Evolutionary conservation across 148 eudicot species (phyloP), one percentile per base, ranked within the genome.

Genomic region (Silene uniflora): DNA sequence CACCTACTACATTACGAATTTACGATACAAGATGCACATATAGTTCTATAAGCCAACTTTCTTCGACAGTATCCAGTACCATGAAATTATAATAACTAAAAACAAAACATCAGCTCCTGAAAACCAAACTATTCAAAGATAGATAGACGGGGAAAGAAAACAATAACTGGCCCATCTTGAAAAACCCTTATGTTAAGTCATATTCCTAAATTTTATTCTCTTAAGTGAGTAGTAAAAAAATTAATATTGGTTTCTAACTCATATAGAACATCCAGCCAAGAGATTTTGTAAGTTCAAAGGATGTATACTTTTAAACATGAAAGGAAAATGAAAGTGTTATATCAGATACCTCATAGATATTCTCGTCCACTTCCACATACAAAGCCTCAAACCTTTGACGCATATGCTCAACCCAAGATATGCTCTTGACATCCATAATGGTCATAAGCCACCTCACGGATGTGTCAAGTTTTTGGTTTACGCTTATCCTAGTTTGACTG

Each of bases 291-390:
- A 19, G 14, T 56, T 16, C 32, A 55, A 21, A 11, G 13, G 1
- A 21, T 68, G 4, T 10, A 21, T 49, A 19, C 69, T 61, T 52
- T 14, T 25, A 47, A 25, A n/a, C 21, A 6, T 14, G 12, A 73
- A 67, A 4, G 13, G 22, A 56, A 56, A 67, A 22, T 17, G 27
- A 59, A 73, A 14, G 47, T 22, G 47, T 55, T 68, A 0, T 5
- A 42, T 61, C 13, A 22, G 11, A 76, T 89, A 92, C 97, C 95
- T 92, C 78, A 65, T 75, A 87, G 76, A 93, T 84, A 61, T 68
- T 80, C 78, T 93, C 98, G 76, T 93, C 98, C 47, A 84, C 90
- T 81, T 93, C 98, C 84, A 87, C 80, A 76, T 92, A 89, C 91
- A 89, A 82, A 46, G 92, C 83, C 79, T 92, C 97, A 73, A 92